These are phyloP conservation scores for Porodaedalea pini DNA, from an alignment of 1,284 basidiomycete species.

Conservation along the genomic window DNA sequence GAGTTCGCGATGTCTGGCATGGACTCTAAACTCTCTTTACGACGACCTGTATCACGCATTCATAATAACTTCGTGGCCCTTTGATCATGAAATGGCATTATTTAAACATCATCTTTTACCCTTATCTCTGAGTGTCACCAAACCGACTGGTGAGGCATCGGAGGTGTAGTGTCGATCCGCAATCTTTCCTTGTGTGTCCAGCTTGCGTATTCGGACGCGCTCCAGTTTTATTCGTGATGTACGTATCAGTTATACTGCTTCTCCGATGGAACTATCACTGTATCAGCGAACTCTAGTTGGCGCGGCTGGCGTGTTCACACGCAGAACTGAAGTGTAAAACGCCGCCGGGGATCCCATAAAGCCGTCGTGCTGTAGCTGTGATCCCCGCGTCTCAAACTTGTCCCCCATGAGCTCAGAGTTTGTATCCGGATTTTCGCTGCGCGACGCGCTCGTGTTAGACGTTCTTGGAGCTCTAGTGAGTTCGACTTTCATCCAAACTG, in stretches of 20 bases:
- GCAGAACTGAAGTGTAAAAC: neutral
- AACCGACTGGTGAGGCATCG: too few species aligned
- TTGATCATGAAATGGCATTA: neutral
- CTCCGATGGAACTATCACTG: too few species aligned
- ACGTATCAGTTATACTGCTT: too few species aligned
- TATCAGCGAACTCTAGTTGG: neutral
- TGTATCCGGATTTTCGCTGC: neutral
- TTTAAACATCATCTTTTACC: neutral
- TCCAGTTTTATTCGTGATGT: too few species aligned
- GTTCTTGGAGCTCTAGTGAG: slow-evolving; percentile 5
- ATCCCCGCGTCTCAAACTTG: neutral
- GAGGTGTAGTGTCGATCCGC: too few species aligned
- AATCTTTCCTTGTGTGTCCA: too few species aligned
- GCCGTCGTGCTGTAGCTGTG: neutral
- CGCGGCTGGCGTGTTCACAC: neutral
- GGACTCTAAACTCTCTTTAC: neutral
- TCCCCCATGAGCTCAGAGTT: neutral
- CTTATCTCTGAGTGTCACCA: too few species aligned
- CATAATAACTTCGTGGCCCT: neutral
- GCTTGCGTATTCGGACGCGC: too few species aligned
- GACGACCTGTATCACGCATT: slow-evolving; percentile 3
- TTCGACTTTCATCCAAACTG: neutral
- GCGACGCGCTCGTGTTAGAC: neutral
- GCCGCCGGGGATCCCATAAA: neutral
- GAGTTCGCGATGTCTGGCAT: slow-evolving; percentile 3